Base-by-base conservation (phyloP, 768 basidiomycete genomes). In the Pulveroboletus sp. region DNA sequence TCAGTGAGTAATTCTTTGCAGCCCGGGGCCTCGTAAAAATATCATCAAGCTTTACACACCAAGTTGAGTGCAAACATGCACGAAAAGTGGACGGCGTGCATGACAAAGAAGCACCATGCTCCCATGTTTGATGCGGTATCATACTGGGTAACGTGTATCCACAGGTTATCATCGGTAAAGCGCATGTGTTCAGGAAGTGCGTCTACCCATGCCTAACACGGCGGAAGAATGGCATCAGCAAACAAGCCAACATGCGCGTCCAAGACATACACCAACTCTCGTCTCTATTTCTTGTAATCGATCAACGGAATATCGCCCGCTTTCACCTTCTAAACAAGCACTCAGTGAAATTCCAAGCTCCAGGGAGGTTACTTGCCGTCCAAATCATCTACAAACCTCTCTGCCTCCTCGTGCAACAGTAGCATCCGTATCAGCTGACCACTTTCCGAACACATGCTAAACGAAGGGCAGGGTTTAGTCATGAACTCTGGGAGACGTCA, bases 101-200 rank as follows among this genome's bases (percentile, higher is more conserved):
- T 85, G 61, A 75, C 75, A 55, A 80, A 86, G 69, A 80, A 92
- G 57, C 84, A 87, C 90, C 89, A 91, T 10, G 87, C 85, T 39
- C 88, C 85, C 24, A 77, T 77, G 57, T 87, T 89, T 14, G 85
- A 84, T 57, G 79, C 80, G 19, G 88, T 90, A 60, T 88, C 87
- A 56, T 90, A 85, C 80, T 88, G 87, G 16, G 81, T 77, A 53
- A 82, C 71, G 56, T 91, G 87, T 17, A 82, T 78, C 53, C 75
- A 72, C 17, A 90, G 65, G 61, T 77, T 89, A 57, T 85, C 78
- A 39, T 85, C 81, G 20, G 78, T 83, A 60, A 87, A 90, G 8
- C 76, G 78, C 38, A 92, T 78, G 58, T 84, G 77, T 35, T 82
- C 79, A 11, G 90, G 81, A n/a, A 91, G 77, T 31, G 78, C 78